phyloP scores from a whole-genome alignment of 805 yeast species.

The Candida alai region DNA sequence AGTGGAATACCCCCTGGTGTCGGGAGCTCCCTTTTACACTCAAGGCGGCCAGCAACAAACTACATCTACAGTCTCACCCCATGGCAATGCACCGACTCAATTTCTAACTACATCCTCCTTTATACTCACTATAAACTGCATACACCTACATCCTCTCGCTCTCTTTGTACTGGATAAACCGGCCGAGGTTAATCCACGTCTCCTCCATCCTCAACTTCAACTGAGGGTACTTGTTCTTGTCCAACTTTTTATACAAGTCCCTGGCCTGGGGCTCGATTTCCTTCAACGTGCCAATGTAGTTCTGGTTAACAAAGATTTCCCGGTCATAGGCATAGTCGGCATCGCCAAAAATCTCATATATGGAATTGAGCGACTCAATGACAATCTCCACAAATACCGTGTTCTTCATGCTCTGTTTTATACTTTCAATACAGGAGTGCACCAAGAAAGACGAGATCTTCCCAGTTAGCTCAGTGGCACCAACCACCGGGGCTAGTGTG shows the following conservation, averaged over 20 bases:
- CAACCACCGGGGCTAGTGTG: conserved; percentile 44
- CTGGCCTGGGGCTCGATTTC: conserved; percentile 14
- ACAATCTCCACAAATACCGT: conserved; percentile 32
- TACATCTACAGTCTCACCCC: too few relatives aligned
- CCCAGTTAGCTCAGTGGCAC: conserved; percentile 41
- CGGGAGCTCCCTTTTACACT: too few relatives aligned
- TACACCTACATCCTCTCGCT: conserved; percentile 19
- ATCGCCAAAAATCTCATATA: conserved; percentile 83
- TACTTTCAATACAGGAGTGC: conserved; percentile 14
- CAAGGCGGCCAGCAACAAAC: too few relatives aligned
- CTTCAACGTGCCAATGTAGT: conserved; percentile 38
- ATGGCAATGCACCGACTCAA: too few relatives aligned
- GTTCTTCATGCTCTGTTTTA: neutral
- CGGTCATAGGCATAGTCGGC: conserved; percentile 60
- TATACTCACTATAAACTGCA: too few relatives aligned
- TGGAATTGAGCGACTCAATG: conserved; percentile 57
- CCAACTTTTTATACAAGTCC: conserved; percentile 20
- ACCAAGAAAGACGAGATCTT: conserved; percentile 44
- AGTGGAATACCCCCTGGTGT: too few relatives aligned
- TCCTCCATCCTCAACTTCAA: conserved; percentile 66
- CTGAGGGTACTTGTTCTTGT: conserved; percentile 47
- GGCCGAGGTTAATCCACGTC: conserved; percentile 57
- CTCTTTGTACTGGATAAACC: conserved; percentile 75
- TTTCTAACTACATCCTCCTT: too few relatives aligned
- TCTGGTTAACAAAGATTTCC: conserved; percentile 57